Percentiles rank a stretch among this genome's conserved stretches.
phyloP scores from a whole-genome alignment of 768 basidiomycete species.

The Xanthoconium stramineum region DNA sequence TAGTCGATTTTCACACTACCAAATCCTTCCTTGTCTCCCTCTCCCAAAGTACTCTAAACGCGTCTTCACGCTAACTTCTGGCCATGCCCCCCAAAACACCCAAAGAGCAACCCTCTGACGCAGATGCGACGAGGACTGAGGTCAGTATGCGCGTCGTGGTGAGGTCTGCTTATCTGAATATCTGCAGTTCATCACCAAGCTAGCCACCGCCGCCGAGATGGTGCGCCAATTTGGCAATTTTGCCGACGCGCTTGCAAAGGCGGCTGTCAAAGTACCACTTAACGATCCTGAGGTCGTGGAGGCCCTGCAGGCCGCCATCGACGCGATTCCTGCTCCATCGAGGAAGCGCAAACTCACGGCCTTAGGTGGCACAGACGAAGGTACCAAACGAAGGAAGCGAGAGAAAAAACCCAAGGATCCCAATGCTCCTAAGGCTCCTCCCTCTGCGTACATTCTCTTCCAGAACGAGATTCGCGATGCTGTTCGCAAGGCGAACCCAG shows the following conservation, averaged over 20 bases:
- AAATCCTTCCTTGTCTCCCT: constrained; percentile 37
- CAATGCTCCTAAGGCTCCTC: constrained; percentile 90
- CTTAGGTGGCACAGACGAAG: constrained; percentile 35
- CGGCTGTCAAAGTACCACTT: constrained; percentile 39
- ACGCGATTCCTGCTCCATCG: constrained; percentile 30
- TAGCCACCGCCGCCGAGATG: constrained; percentile 55
- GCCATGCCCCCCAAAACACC: constrained; percentile 25
- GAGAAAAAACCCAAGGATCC: constrained; percentile 78
- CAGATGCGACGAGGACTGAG: constrained; percentile 29
- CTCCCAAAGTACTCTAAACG: constrained; percentile 23
- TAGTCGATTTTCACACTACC: constrained; percentile 39
- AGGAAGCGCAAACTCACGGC: constrained; percentile 52
- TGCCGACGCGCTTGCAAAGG: constrained; percentile 57
- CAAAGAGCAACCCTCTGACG: constrained; percentile 26
- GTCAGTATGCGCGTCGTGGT: constrained; percentile 21
- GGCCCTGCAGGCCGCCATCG: constrained; percentile 27
- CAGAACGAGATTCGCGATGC: constrained; percentile 85
- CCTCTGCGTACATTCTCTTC: constrained; percentile 90
- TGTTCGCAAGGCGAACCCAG: constrained; percentile 63
- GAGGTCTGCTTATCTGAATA: constrained; percentile 17
- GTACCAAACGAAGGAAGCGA: constrained; percentile 33
- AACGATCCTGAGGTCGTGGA: constrained; percentile 31
- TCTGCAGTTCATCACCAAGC: constrained; percentile 51
- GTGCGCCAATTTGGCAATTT: constrained; percentile 62
- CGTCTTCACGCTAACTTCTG: constrained; percentile 17